Conservation (phyloP, 2,329 filamentous ascomycete genomes). For the Aspergillus sp. region DNA sequence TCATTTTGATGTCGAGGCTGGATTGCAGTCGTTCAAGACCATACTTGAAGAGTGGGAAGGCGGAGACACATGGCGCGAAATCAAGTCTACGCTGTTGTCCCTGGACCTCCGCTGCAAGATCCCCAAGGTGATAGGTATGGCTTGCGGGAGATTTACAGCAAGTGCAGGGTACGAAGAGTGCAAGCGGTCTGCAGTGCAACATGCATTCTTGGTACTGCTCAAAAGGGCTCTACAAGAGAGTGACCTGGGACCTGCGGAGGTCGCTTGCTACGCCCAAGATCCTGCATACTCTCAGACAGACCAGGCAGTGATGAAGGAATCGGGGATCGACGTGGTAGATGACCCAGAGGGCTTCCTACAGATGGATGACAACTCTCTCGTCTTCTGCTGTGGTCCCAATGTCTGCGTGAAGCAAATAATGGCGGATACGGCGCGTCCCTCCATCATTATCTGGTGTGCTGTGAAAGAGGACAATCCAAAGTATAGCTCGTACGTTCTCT, state of each 20-base stretch:
- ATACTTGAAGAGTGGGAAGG: not conserved
- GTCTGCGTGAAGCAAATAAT: slow-evolving; percentile 35
- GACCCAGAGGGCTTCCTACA: slow-evolving; percentile 29
- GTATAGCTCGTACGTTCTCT: not conserved
- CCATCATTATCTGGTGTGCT: slow-evolving; percentile 14
- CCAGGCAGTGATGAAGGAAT: not conserved
- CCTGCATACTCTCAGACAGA: slow-evolving; percentile 16
- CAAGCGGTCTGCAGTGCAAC: slow-evolving; percentile 2
- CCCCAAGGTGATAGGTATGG: slow-evolving; percentile 5
- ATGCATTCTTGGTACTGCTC: slow-evolving; percentile 7
- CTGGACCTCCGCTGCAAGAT: not conserved
- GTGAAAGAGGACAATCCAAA: not conserved
- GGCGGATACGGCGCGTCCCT: slow-evolving; percentile 32
- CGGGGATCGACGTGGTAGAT: slow-evolving; percentile 10
- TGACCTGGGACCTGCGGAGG: not conserved
- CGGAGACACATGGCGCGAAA: not conserved
- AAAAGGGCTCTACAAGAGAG: not conserved
- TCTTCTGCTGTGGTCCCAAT: slow-evolving; percentile 28
- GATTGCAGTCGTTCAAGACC: not conserved
- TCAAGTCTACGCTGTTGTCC: not conserved
- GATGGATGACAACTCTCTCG: slow-evolving; percentile 29
- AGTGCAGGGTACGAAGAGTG: not conserved
- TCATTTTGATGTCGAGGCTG: not conserved
- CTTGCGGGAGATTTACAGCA: not conserved
- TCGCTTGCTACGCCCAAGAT: slow-evolving; percentile 17